phyloP scores from a whole-genome alignment of 2,329 filamentous ascomycete species.

The Talaromyces sp. region DNA sequence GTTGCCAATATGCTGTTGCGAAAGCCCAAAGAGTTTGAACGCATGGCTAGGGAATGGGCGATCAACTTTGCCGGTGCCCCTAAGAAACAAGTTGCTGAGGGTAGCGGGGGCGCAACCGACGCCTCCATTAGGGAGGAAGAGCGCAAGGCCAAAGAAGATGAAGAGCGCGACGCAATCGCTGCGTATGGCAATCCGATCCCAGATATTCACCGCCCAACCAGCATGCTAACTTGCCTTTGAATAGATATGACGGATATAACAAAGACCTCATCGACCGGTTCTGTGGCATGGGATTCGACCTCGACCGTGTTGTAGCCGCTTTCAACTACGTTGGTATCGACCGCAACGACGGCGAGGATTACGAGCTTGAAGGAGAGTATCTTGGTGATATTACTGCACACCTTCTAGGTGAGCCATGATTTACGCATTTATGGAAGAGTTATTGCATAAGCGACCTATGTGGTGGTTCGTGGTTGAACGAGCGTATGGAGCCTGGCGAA shows the following conservation, averaged over 20 bases:
- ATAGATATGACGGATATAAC: conserved; percentile 82
- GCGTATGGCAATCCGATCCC: conserved; percentile 36
- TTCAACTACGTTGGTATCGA: conserved; percentile 80
- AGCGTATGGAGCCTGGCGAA: conserved; percentile 27
- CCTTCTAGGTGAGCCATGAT: conserved; percentile 70
- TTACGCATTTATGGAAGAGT: conserved; percentile 10
- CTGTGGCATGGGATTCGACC: conserved; percentile 83
- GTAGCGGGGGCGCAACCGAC: conserved; percentile 48
- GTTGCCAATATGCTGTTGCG: conserved; percentile 85
- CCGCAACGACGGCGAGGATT: conserved; percentile 69
- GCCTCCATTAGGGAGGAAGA: conserved; percentile 52
- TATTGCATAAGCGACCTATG: conserved; percentile 12
- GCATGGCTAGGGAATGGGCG: conserved; percentile 86
- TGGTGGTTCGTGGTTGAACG: conserved; percentile 1
- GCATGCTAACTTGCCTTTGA: conserved; percentile 23
- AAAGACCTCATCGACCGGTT: conserved; percentile 78
- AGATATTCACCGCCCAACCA: neutral
- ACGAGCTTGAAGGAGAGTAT: conserved; percentile 81
- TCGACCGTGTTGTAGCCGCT: conserved; percentile 78
- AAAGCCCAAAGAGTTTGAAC: conserved; percentile 71
- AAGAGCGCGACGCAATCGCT: conserved; percentile 52
- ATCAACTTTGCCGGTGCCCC: conserved; percentile 76
- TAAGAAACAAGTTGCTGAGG: conserved; percentile 48
- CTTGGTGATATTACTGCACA: conserved; percentile 86
- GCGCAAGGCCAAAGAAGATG: conserved; percentile 49